These are phyloP conservation scores for Microcera coccophila DNA, from an alignment of 2,329 filamentous ascomycete species.

Conservation along the genomic window DNA sequence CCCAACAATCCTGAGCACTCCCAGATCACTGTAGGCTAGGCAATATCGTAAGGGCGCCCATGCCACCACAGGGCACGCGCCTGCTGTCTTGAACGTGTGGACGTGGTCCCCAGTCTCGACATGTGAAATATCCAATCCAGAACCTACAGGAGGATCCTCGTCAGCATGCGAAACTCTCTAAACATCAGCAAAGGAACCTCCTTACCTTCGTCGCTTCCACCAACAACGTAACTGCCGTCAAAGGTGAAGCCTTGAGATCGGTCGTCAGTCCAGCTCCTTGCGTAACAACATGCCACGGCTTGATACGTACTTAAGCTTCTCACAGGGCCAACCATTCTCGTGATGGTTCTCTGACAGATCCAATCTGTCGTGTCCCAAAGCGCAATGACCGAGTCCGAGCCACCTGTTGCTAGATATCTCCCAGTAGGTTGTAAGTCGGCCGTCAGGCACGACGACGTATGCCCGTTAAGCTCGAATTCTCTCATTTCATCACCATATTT, in stretches of 20 bases:
- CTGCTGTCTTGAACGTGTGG: slow-evolving; percentile 65
- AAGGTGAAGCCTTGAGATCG: slow-evolving; percentile 62
- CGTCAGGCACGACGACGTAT: slow-evolving; percentile 68
- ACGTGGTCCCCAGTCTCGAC: slow-evolving; percentile 71
- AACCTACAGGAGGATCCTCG: slow-evolving; percentile 33
- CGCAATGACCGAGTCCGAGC: slow-evolving; percentile 69
- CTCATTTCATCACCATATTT: slow-evolving; percentile 42
- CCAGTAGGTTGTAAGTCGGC: slow-evolving; percentile 68
- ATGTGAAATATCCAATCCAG: slow-evolving; percentile 66
- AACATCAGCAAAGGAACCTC: slow-evolving; percentile 16
- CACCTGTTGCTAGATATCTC: slow-evolving; percentile 69
- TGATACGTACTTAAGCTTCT: slow-evolving; percentile 59
- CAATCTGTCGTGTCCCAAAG: slow-evolving; percentile 76
- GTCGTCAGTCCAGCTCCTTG: slow-evolving; percentile 1
- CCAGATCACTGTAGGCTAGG: slow-evolving; percentile 68
- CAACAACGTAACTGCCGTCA: slow-evolving; percentile 71
- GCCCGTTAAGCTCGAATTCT: slow-evolving; percentile 64
- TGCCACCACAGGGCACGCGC: slow-evolving; percentile 62
- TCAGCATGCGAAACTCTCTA: not conserved
- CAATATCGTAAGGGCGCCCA: slow-evolving; percentile 75
- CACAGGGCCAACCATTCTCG: slow-evolving; percentile 65
- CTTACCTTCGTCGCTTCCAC: slow-evolving; percentile 72
- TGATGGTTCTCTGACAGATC: slow-evolving; percentile 69
- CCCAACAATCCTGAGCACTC: slow-evolving; percentile 65
- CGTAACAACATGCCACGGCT: not conserved